Base-by-base conservation (phyloP, 768 basidiomycete genomes). In the Lactarius evosmus region DNA sequence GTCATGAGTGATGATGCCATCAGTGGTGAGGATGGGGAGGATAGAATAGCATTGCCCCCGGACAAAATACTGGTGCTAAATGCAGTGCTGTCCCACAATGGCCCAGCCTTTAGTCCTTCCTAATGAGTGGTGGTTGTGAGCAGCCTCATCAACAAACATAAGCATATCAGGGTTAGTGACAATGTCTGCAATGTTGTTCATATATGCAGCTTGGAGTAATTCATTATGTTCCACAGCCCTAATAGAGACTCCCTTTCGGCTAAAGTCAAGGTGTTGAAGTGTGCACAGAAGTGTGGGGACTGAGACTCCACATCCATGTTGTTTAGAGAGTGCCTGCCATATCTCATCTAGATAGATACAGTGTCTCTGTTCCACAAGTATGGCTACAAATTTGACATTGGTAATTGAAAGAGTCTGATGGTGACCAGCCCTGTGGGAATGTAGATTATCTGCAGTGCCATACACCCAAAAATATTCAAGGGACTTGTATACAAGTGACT, bases 311-410 rank as follows among this genome's bases (percentile, higher is more conserved):
- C 72, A 57, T 9, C 59, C 67, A 1, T 69, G 70, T 16, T 33
- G 33, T 32, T 59, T 65, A 17, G 32, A 32, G 25, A 77, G 69
- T n/a, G 65, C 46, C 17, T 69, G 60, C 65, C 75, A 73, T 8
- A 77, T 54, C 63, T 77, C 74, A 61, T 76, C 76, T 8, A 76
- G 70, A 56, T 75, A 78, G 0, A 76, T 41, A 3, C 57, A 56
- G 4, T 72, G 72, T 34, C 71, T 70, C 4, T 69, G 73, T 49
- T 69, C 58, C 2, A 75, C 27, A 4, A 73, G 56, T 32, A 69
- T 46, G 0, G 44, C 19, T 22, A 76, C 55, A 53, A 69, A 75
- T 25, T 63, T 54, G 7, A 73, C 30, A 52, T 75, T 72, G 1
- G 29, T 56, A 3, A 33, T 61, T 51, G 70, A 41, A 11, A 75